Percentiles rank a stretch among this genome's conserved stretches.
Conservation (phyloP, 2,329 filamentous ascomycete genomes). For the Trichophaea hybrida region DNA sequence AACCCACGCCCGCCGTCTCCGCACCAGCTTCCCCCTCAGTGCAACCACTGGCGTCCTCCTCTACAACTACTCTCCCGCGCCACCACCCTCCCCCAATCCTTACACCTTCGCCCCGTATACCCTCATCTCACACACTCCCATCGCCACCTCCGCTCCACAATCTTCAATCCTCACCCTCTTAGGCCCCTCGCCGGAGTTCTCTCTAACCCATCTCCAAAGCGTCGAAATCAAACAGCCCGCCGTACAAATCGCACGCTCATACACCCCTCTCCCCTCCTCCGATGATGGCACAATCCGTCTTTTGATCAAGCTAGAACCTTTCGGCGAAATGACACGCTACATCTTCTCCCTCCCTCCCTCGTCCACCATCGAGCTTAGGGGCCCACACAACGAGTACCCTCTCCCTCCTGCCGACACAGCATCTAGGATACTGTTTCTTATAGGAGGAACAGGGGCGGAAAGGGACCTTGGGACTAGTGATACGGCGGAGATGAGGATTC, state of each 20-base stretch:
- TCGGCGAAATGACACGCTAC: constrained; percentile 77
- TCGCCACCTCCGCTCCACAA: constrained; percentile 42
- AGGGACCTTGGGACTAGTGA: constrained; percentile 38
- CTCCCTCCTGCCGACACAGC: constrained; percentile 38
- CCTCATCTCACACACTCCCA: constrained; percentile 45
- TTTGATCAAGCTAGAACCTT: constrained; percentile 60
- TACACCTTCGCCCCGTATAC: constrained; percentile 51
- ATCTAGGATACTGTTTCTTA: constrained; percentile 57
- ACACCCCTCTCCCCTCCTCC: constrained; percentile 64
- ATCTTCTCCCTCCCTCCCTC: constrained; percentile 50
- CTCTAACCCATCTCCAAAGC: constrained; percentile 49
- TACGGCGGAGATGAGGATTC: constrained; percentile 45
- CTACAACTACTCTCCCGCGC: not conserved
- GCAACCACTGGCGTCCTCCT: not conserved
- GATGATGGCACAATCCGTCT: constrained; percentile 44
- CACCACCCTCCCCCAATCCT: constrained; percentile 45
- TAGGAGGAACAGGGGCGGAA: constrained; percentile 69
- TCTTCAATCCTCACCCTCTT: constrained; percentile 54
- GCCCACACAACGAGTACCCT: constrained; percentile 57
- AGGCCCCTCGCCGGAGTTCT: constrained; percentile 29
- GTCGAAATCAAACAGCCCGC: constrained; percentile 91
- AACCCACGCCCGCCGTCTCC: not conserved
- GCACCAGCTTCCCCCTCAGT: not conserved
- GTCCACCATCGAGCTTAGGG: constrained; percentile 54
- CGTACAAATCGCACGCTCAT: constrained; percentile 78